phyloP scores from a whole-genome alignment of 306 rosid genomes.

The Potentilla sterilis region DNA sequence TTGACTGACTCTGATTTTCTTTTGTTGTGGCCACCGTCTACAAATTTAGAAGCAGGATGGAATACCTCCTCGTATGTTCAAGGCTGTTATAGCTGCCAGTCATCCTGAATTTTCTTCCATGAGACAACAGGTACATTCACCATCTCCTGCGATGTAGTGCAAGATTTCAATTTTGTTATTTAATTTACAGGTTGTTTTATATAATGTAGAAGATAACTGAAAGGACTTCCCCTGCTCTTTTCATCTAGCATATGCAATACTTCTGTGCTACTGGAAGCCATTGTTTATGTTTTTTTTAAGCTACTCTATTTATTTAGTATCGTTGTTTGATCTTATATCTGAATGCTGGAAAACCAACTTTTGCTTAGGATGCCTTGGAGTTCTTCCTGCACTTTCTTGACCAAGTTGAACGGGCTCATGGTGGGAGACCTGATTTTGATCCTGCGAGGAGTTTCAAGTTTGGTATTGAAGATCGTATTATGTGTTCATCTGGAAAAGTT shows the following conservation, averaged over 20 bases:
- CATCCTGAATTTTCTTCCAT: slow-evolving; percentile 96
- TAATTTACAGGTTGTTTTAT: background rate
- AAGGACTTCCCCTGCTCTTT: background rate
- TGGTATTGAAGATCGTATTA: slow-evolving; percentile 90
- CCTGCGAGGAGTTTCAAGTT: slow-evolving; percentile 89
- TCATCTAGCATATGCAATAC: background rate
- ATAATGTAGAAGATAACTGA: background rate
- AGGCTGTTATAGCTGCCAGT: slow-evolving; percentile 85
- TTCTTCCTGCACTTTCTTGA: slow-evolving; percentile 94
- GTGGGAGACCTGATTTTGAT: slow-evolving; percentile 61
- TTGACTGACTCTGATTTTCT: slow-evolving; percentile 17
- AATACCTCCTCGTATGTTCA: slow-evolving; percentile 88
- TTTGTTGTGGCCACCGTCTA: slow-evolving; percentile 13
- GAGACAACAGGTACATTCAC: slow-evolving; percentile 80
- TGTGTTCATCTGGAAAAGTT: slow-evolving; percentile 96
- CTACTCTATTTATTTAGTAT: background rate
- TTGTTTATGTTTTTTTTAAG: background rate
- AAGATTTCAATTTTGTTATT: background rate
- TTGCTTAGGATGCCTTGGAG: slow-evolving; percentile 89
- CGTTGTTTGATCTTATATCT: slow-evolving; percentile 4
- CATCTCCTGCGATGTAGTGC: slow-evolving; percentile 12
- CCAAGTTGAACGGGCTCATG: slow-evolving; percentile 79
- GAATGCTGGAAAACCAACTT: slow-evolving; percentile 22
- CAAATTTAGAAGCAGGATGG: slow-evolving; percentile 71
- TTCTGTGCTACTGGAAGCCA: background rate